Base-by-base conservation (phyloP, 2,329 filamentous ascomycete genomes). In the Exophiala sp. region DNA sequence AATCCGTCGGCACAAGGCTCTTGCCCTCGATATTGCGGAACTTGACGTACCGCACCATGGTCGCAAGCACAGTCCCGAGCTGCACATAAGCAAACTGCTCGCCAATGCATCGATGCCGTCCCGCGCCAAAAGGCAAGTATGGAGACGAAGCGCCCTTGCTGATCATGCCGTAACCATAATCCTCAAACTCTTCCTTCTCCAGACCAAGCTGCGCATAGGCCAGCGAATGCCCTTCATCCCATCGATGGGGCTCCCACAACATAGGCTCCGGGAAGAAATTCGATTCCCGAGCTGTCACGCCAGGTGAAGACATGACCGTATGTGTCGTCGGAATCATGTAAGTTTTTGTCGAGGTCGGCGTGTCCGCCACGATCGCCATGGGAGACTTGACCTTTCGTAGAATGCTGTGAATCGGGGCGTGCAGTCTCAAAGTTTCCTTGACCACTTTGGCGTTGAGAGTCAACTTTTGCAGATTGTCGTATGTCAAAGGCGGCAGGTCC, bases 81-180 rank as follows among this genome's bases (percentile, higher is more conserved):
- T 97, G 92, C 54, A 95, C 80, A 69, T 95, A 95, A 63, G 92
- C 92, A 71, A 96, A 97, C 67, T 96, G 90, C 78, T 97, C 92
- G 62, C 92, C 92, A 67, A 97, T 96, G 74, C 92, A 97, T 62
- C 92, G 81, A 74, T 97, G 92, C 63, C 92, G 81, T 39, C 92
- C 92, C 29, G 91, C 92, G 54, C 92, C 92, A 68, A 97, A 97
- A 1, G 92, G 92, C 44, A 97, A 82, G 71, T 96, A 97, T 0
- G 92, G 91, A 48, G 88, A 95, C 55, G 83, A 84, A 11, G 89
- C 86, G 52, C 92, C 92, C 78, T 96, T 96, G 79, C 84, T 91
- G 62, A 96, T 88, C 47, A 95, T 78, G 58, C 92, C 92, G 71
- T 95, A 96, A 33, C 92, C 92, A 69, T 96, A 96, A 70, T 96